These are phyloP conservation scores for Aspergillus latus DNA, from an alignment of 2,329 filamentous ascomycete species.

Conservation along the genomic window DNA sequence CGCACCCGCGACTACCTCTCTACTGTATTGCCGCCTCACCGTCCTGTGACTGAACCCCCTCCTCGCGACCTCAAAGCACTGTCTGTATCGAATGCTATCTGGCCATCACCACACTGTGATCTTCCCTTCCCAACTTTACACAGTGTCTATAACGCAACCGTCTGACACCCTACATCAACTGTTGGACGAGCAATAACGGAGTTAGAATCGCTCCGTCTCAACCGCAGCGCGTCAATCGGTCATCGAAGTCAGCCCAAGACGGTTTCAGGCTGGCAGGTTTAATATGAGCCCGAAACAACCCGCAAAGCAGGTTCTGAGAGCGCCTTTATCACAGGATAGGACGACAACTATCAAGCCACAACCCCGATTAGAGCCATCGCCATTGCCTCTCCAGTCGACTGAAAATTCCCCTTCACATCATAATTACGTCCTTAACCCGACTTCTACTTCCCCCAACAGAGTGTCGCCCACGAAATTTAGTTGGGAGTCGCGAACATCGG, in stretches of 20 bases:
- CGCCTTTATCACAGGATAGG: constrained; percentile 45
- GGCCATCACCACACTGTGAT: no score
- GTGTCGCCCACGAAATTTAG: constrained; percentile 69
- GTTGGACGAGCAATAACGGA: not conserved
- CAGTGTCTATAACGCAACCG: not conserved
- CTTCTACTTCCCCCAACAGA: constrained; percentile 48
- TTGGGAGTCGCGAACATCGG: constrained; percentile 56
- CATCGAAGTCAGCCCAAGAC: not conserved
- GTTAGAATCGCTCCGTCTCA: not conserved
- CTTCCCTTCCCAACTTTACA: not conserved
- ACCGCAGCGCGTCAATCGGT: constrained; percentile 7
- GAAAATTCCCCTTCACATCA: constrained; percentile 49
- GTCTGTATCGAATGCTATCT: no score
- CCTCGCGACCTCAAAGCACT: no score
- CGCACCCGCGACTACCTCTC: constrained; percentile 8
- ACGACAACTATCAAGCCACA: constrained; percentile 29
- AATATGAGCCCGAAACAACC: constrained; percentile 43
- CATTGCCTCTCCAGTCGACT: constrained; percentile 49
- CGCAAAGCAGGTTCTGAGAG: constrained; percentile 57
- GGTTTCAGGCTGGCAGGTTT: constrained; percentile 11
- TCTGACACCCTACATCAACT: not conserved
- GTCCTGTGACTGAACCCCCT: not conserved
- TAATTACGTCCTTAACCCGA: constrained; percentile 68
- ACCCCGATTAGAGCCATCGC: constrained; percentile 53
- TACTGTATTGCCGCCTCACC: not conserved